Evolutionary conservation across 306 rosid species (phyloP), one percentile per base, ranked within the genome.

Genomic region (Citrullus amarus): DNA sequence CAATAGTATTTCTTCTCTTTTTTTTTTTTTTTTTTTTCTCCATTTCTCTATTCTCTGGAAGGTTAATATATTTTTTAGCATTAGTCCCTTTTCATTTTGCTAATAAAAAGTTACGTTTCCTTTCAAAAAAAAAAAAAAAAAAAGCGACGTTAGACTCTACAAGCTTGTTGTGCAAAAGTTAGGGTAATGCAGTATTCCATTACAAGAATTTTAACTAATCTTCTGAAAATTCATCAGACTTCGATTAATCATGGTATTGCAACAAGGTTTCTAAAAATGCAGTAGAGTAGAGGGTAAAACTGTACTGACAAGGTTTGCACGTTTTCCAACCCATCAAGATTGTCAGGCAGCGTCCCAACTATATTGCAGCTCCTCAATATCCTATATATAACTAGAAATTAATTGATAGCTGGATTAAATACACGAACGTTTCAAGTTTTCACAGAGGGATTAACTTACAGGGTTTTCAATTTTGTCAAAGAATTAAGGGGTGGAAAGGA

Each of bases 351-450:
- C 9, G 38, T 17, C 79, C 97, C 98, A 36, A 16, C 76, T 44
- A 93, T 86, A 72, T 89, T 88, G 93, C 98, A 93, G 83, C 76
- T 90, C 85, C 91, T 87, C 77, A 90, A 25, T 75, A 91, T 78
- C 84, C 98, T 93, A 84, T 4, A 48, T 69, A 75, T 70, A 7
- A 43, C 57, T 9, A 81, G 59, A 44, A 30, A 84, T 18, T 84
- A 38, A 7, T 28, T 5, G n/a, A 57, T 61, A 59, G 44, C 44
- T n/a, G 54, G 25, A 18, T 36, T 34, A 82, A n/a, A 62, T 41
- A 17, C n/a, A 41, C 0, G 76, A 13, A 15, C 8, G 2, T 4
- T 79, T 76, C 61, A 8, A 41, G 36, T 22, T 41, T 20, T 60
- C 70, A 77, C 71, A 15, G 57, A 28, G 43, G 57, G 70, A 84